phyloP scores from a whole-genome alignment of 306 rosid genomes.

The Cajanus cajan region DNA sequence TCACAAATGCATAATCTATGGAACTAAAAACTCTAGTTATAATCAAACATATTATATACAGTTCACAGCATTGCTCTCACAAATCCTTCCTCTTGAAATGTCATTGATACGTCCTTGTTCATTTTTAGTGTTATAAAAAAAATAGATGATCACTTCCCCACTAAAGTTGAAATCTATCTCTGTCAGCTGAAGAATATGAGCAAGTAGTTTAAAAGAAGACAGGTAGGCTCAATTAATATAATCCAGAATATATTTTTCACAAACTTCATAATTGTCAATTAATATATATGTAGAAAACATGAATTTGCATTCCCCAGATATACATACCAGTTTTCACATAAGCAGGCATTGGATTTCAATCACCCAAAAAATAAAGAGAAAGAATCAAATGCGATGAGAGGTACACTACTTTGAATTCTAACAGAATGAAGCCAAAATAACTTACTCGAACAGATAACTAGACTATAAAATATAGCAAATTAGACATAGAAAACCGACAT shows the following conservation, averaged over 20 bases:
- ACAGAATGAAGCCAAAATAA: background rate
- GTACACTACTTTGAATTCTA: background rate
- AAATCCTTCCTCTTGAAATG: constrained; percentile 2
- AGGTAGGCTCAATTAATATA: background rate
- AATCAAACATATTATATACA: background rate
- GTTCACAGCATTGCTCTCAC: background rate
- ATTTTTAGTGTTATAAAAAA: background rate
- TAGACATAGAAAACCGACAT: background rate
- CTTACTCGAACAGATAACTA: background rate
- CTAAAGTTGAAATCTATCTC: background rate
- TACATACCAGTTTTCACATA: background rate
- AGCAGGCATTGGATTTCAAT: background rate
- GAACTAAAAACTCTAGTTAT: background rate
- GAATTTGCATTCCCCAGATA: background rate
- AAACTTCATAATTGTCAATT: background rate
- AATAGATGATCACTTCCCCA: background rate
- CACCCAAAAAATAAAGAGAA: background rate
- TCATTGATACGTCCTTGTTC: background rate
- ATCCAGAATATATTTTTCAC: background rate
- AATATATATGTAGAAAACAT: background rate
- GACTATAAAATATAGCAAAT: background rate
- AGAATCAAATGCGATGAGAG: background rate
- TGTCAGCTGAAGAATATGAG: background rate
- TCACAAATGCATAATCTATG: background rate
- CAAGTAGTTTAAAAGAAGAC: background rate